Evolutionary conservation across 495 filamentous ascomycete species (phyloP), one percentile per base, ranked within the genome.

Genomic region (Aspergillus kassunensis): DNA sequence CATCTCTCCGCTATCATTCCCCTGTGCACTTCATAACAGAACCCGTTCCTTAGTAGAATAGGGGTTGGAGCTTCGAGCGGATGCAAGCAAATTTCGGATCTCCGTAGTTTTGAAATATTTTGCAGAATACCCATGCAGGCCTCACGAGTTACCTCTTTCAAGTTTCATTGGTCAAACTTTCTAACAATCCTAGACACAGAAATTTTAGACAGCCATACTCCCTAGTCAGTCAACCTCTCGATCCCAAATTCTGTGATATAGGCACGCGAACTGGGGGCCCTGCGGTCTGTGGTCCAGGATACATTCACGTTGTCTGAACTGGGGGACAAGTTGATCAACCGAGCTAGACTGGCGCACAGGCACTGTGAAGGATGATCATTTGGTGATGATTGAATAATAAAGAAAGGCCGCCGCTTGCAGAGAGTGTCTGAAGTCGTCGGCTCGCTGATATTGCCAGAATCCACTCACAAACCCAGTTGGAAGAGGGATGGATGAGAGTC

Each of bases 311-410:
- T 49, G 21, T 43, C 4, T 11, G 25, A 36, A 7, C 27, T 7
- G 3, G 40, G 2, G n/a, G 34, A 39, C 20, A 39, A 4, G 29
- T 39, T 49, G 19, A 49, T 21, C 46, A 49, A 7, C 12, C 46
- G 46, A 11, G 46, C 46, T 15, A 49, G 12, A 49, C 46, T 39
- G 20, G 46, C 20, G 46, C 46, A 21, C 46, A 49, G 13, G 46
- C 46, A 3, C 46, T 49, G 16, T 11, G 10, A 1, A 51, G 48
- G 37, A 51, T 51, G 1, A 37, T 42, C 15, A 51, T 31, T 12
- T 51, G 42, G 3, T 36, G 21, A 16, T 42, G 42, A n/a, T 37
- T 33, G n/a, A 42, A 1, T 1, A 37, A 33, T 37, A 36, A 51
- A 5, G 36, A 27, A 37, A 33, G 33, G 2, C 15, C 34, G 24